Evolutionary conservation across 78 protist species (phyloP).

Genomic region (Creolimax fragrantissima): DNA sequence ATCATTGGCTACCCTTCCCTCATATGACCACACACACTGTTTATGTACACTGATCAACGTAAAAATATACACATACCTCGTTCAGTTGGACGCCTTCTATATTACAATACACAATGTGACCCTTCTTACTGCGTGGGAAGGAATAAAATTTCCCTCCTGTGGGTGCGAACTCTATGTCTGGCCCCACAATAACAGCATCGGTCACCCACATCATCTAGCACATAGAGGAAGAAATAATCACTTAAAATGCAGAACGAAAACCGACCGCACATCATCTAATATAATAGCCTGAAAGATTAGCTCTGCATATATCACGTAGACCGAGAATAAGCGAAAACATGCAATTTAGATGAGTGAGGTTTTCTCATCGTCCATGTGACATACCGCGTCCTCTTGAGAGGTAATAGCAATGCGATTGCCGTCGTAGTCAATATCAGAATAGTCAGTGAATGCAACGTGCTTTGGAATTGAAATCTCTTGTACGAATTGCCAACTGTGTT

Average conservation of each 20-base stretch:
- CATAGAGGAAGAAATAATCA: too few relatives aligned
- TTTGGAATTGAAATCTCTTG: not conserved
- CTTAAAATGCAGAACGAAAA: too few relatives aligned
- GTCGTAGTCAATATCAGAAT: not conserved
- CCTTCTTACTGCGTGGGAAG: not conserved
- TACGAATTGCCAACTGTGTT: not conserved
- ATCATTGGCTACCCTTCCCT: too few relatives aligned
- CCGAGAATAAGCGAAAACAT: too few relatives aligned
- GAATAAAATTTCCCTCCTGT: not conserved
- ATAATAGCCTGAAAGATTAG: too few relatives aligned
- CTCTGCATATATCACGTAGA: too few relatives aligned
- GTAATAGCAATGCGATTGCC: not conserved
- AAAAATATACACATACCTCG: too few relatives aligned
- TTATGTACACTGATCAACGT: too few relatives aligned
- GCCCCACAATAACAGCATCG: not conserved
- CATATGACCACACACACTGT: too few relatives aligned
- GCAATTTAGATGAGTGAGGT: too few relatives aligned
- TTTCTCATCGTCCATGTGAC: too few relatives aligned
- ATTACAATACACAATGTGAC: not conserved
- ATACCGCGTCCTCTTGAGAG: not conserved
- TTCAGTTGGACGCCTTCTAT: not conserved
- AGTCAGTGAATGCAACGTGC: not conserved
- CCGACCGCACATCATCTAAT: too few relatives aligned
- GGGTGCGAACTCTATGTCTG: not conserved
- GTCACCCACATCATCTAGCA: not conserved